Percentiles rank a stretch among this genome's conserved stretches.
These are phyloP conservation scores for Pseudodiploospora longispora DNA, from an alignment of 2,329 filamentous ascomycete genomes.

Conservation along the genomic window DNA sequence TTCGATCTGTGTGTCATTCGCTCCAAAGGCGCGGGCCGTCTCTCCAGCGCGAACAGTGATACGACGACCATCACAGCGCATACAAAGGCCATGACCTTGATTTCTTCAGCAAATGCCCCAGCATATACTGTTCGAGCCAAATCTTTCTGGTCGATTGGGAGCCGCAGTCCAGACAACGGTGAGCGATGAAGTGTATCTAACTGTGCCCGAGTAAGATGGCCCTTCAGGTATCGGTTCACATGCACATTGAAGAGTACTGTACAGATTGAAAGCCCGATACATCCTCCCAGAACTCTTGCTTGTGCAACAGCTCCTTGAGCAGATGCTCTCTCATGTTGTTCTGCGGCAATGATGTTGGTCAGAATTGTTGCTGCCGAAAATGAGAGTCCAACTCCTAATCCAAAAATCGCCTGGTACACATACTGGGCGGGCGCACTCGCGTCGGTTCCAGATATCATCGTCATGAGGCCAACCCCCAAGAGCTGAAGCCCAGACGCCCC, in stretches of 20 bases:
- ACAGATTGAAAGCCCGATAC: conserved; percentile 49
- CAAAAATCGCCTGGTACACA: conserved; percentile 48
- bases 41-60: conserved; percentile 37
- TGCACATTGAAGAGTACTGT: conserved; percentile 49
- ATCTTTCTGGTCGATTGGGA: conserved; percentile 24
- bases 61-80: conserved; percentile 34
- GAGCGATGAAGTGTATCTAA: conserved; percentile 37
- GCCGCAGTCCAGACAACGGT: conserved; percentile 29
- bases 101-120: conserved; percentile 36
- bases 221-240: conserved; percentile 29
- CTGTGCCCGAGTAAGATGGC: conserved; percentile 27
- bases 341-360: conserved; percentile 42
- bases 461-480: conserved; percentile 43
- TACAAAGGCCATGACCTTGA: conserved; percentile 37
- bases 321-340: conserved; percentile 42
- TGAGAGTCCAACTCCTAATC: conserved; percentile 50
- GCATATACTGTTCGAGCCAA: conserved; percentile 35
- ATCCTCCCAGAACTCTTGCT: conserved; percentile 51
- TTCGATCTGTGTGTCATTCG: conserved; percentile 21
- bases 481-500: conserved; percentile 43
- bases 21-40: conserved; percentile 28
- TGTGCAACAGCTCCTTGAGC: conserved; percentile 54
- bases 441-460: conserved; percentile 28
- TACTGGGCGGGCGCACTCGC: conserved; percentile 36
- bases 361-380: conserved; percentile 51